Evolutionary conservation across 345 rosid genomes (phyloP).

Genomic region (Syzygium jambos): DNA sequence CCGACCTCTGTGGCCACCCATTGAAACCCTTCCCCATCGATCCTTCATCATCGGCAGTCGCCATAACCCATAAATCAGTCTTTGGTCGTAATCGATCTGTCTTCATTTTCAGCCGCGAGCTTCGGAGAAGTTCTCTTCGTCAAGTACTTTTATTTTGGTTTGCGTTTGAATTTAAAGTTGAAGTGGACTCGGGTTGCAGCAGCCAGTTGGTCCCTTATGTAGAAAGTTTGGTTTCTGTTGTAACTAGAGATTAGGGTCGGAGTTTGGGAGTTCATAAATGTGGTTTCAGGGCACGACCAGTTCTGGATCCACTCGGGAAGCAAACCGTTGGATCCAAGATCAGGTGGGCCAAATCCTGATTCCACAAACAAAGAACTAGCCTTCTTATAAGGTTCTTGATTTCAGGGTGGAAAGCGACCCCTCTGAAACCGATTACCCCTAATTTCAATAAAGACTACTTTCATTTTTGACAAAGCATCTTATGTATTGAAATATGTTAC

Average conservation of each 20-base stretch:
- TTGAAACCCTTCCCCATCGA: not conserved
- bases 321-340: too few species aligned
- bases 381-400: too few species aligned
- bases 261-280: not conserved
- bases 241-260: not conserved
- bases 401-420: too few species aligned
- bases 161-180: not conserved
- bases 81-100: not conserved
- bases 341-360: too few species aligned
- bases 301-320: too few species aligned
- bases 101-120: not conserved
- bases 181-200: not conserved
- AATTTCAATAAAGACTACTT: not conserved
- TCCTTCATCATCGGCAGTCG: not conserved
- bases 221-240: not conserved
- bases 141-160: not conserved
- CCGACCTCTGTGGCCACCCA: not conserved
- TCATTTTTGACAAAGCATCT: fast-evolving
- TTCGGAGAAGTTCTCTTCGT: not conserved
- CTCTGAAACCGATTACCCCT: too few species aligned
- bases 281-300: not conserved
- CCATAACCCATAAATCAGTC: not conserved
- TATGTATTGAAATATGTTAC: not conserved
- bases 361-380: too few species aligned
- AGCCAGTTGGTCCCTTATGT: too few species aligned